A percentile compares a stretch with the other conserved stretches of the same genome.
Evolutionary conservation across 192 early-diverging fungal genomes (phyloP).

Genomic region (Coemansia sp.): DNA sequence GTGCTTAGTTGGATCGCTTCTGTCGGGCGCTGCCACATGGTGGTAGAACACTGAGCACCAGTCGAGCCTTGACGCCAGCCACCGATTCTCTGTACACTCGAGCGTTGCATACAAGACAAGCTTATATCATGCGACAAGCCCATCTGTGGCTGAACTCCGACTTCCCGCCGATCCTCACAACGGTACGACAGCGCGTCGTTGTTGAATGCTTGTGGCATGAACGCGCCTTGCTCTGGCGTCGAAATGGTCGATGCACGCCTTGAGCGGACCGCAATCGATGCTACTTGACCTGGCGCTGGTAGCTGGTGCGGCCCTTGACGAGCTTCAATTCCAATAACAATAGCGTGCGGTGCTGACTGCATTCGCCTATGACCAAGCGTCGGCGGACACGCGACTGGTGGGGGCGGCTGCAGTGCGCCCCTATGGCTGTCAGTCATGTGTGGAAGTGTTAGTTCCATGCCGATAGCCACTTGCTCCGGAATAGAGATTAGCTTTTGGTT

Average conservation of each 20-base stretch:
- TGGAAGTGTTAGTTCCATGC: not conserved
- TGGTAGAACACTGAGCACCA: not conserved
- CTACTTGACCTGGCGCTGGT: not conserved
- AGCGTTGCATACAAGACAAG: not conserved
- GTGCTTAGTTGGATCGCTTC: not conserved
- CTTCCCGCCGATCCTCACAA: not conserved
- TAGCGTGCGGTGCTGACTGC: conserved; percentile 20
- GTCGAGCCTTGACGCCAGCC: not conserved
- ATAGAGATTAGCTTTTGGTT: conserved; percentile 2
- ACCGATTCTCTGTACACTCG: not conserved
- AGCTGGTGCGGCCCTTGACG: not conserved
- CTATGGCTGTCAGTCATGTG: not conserved
- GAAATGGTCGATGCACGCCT: conserved; percentile 39
- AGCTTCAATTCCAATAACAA: not conserved
- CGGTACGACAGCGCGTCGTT: not conserved
- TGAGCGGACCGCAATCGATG: not conserved
- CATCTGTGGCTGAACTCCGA: not conserved
- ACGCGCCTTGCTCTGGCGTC: not conserved
- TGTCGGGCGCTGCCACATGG: not conserved
- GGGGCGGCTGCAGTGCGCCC: not conserved
- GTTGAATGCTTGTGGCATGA: not conserved
- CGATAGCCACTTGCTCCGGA: not conserved
- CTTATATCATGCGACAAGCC: not conserved
- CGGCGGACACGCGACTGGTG: not conserved
- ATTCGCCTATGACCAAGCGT: conserved; percentile 9